Evolutionary conservation across 1,139 yeast genomes (phyloP), one percentile per base, ranked within the genome.

Genomic region (Geotrichum australiense): DNA sequence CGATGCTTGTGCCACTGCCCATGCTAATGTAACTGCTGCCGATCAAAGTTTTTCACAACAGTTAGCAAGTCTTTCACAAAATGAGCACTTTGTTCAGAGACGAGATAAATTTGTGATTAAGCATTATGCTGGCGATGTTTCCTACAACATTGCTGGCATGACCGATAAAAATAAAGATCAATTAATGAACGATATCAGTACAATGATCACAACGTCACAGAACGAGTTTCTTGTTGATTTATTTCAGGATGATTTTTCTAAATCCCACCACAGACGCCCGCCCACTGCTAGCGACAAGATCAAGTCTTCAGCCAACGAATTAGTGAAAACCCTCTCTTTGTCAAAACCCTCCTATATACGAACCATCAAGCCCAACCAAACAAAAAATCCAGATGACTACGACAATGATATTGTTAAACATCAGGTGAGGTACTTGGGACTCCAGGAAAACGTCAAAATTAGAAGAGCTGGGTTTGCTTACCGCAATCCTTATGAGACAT

Each of bases 381-480:
- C 87, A 49, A 83, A 86, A 58, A 80, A 91, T 14, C 94, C 99
- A 11, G 70, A 78, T 37, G 98, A 91, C 54, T 93, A 85, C 59
- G 94, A 89, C 57, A 78, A 79, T 47, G 77, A 76, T 46, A 96
- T 87, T 53, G 98, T 91, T 11, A 69, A 91, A 53, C 98, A 91
- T 65, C 99, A 93, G 66, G 80, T 93, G 51, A 93, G 93, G 58
- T 93, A 93, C 61, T 73, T 93, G 54, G 99, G 99, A 58, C 71
- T 93, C 62, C 91, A 91, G 58, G 98, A 93, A 63, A 93, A 93
- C 62, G 97, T 93, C 35, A 77, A 97, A 51, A 93, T 93, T 53
- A 78, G 98, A 69, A 81, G 98, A 68, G 97, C 99, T 0, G 99
- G 99, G 40, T 93, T 93, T 64, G 98, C 99, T 1, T 91, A 89